Conservation (phyloP, 768 basidiomycete genomes). For the Dendrothele bispora region DNA sequence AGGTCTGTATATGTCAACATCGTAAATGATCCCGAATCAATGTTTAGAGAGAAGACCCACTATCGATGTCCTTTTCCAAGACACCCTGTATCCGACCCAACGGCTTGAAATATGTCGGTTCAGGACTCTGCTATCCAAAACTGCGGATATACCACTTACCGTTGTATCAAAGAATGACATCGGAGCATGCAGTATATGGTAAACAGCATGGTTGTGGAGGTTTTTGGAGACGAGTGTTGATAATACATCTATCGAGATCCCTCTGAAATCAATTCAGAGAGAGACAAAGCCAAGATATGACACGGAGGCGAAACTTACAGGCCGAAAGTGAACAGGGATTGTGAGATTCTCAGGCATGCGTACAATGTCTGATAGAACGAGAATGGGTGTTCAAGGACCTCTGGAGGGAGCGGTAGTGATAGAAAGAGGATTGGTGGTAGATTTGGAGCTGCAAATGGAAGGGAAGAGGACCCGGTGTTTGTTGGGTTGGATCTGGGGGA, state of each 20-base stretch:
- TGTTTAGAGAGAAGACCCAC: constrained; percentile 27
- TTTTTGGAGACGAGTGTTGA: constrained; percentile 61
- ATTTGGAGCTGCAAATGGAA: no score
- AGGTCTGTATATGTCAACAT: constrained; percentile 39
- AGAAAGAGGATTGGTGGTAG: no score
- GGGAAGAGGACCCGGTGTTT: no score
- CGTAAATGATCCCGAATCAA: background rate
- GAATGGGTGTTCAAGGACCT: constrained; percentile 44
- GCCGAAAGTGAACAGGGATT: constrained; percentile 54
- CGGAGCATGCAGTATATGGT: constrained; percentile 64
- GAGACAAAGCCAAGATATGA: background rate
- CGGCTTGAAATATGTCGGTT: constrained; percentile 34
- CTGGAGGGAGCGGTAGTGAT: no score
- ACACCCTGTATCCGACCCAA: constrained; percentile 61
- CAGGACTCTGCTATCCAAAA: background rate
- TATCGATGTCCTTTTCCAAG: constrained; percentile 68
- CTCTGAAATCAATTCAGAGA: constrained; percentile 30
- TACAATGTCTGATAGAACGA: constrained; percentile 68
- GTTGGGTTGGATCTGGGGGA: no score
- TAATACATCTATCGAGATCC: constrained; percentile 53
- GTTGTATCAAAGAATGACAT: constrained; percentile 81
- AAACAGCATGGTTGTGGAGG: constrained; percentile 56
- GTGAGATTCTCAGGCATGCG: constrained; percentile 57
- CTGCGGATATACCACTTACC: constrained; percentile 22
- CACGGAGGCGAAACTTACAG: constrained; percentile 50